A percentile compares a stretch with the other conserved stretches of the same genome.
These are phyloP conservation scores for Trichophyton mentagrophytes DNA, from an alignment of 2,329 filamentous ascomycete genomes.

Conservation along the genomic window DNA sequence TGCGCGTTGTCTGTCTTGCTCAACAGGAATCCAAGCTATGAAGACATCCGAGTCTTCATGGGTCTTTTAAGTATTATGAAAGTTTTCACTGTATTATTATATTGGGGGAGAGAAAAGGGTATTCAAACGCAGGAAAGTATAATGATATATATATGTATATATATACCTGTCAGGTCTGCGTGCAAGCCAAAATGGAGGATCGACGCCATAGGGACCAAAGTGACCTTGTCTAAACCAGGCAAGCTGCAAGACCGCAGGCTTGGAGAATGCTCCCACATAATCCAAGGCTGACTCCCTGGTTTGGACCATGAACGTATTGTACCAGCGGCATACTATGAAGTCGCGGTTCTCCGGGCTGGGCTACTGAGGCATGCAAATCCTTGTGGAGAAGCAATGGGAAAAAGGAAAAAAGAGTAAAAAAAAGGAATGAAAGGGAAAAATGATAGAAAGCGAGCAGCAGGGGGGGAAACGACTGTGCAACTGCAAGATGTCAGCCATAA, in stretches of 20 bases:
- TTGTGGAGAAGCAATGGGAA: background rate
- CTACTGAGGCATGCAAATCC: background rate
- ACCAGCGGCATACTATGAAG: background rate
- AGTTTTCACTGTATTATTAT: background rate
- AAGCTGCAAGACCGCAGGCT: background rate
- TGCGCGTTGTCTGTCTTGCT: conserved; percentile 17
- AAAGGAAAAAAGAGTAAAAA: background rate
- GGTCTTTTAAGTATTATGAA: conserved; percentile 11
- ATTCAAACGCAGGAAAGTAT: conserved; percentile 1
- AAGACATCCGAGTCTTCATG: conserved; percentile 14
- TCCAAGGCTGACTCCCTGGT: background rate
- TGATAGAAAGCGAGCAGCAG: background rate
- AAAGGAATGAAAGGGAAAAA: background rate
- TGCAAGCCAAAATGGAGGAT: background rate
- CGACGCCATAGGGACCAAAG: background rate
- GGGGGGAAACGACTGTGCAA: background rate
- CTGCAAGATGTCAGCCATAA: background rate
- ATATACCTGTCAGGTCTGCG: background rate
- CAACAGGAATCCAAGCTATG: background rate
- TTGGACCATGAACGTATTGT: background rate
- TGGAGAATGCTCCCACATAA: background rate
- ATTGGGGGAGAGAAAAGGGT: background rate
- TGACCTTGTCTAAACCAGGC: background rate
- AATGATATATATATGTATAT: background rate
- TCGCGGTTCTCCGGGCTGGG: background rate